phyloP scores from a whole-genome alignment of 106 monocot species.

The Alisma plantagoaquatica region DNA sequence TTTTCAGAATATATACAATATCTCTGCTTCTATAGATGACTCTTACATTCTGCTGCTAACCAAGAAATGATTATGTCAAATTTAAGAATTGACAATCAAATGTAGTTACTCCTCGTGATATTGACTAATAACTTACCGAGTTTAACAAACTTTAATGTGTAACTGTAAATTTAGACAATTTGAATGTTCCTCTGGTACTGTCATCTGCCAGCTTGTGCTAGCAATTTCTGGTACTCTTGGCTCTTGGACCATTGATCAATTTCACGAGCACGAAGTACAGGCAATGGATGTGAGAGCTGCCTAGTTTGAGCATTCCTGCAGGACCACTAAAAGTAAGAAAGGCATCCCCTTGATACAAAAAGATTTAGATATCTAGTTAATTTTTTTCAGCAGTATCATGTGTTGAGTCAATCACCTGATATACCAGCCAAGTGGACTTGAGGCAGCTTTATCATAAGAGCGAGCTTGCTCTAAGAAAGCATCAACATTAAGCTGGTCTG shows the following conservation, averaged over 20 bases:
- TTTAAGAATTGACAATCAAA: not conserved
- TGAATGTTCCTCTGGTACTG: not conserved
- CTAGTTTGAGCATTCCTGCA: constrained; percentile 92
- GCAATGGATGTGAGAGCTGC: constrained; percentile 85
- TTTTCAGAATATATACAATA: not conserved
- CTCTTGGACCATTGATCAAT: constrained; percentile 92
- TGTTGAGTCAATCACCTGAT: too few relatives aligned
- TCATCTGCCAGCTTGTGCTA: constrained; percentile 28
- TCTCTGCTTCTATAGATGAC: not conserved
- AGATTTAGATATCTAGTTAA: too few relatives aligned
- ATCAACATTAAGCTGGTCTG: constrained; percentile 87
- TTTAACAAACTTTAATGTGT: not conserved
- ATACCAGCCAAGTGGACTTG: constrained; percentile 92
- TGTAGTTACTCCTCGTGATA: not conserved
- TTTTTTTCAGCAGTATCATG: too few relatives aligned
- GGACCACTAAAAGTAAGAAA: too few relatives aligned
- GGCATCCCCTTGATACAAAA: too few relatives aligned
- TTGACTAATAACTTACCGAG: not conserved
- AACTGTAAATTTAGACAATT: not conserved
- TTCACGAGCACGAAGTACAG: constrained; percentile 83
- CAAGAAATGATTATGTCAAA: not conserved
- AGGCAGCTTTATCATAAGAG: constrained; percentile 92
- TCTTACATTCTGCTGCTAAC: not conserved
- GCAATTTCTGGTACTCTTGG: constrained; percentile 48
- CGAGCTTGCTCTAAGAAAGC: constrained; percentile 98